Base-by-base conservation (phyloP, 306 rosid genomes). In the Heteromeles arbutifolia region DNA sequence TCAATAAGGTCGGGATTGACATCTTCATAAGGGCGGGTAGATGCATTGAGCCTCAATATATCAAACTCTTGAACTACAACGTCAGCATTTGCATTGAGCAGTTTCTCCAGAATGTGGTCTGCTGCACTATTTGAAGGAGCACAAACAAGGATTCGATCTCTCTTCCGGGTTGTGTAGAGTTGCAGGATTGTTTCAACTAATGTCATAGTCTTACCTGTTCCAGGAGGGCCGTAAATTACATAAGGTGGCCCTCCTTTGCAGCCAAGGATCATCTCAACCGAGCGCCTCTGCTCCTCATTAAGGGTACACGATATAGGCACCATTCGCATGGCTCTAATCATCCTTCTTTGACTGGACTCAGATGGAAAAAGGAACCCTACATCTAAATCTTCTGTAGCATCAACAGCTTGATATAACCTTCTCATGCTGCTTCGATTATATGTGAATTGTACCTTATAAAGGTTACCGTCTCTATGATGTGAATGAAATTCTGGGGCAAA, bases 111-210 rank as follows among this genome's bases (percentile, higher is more conserved):
- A 64, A 89, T 58, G 83, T 90, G 79, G 79, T 93, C 98, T 70
- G 98, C 97, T 74, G 97, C 97, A 80, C 89, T 87, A 82, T 93
- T 93, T 75, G 98, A 90, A 82, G 98, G 91, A 5, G 98, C 97
- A 62, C 97, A 93, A 19, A 90, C 86, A 82, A 93, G 97, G 69
- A 93, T 80, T 56, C 97, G 87, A 72, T 86, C 66, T 74, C 80
- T 69, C 73, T 80, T 75, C 26, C 73, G 75, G 32, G 80, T 79
- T 54, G 67, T 84, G 77, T 91, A 87, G 75, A 89, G 87, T 88
- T 89, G 98, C 72, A 90, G 91, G 82, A 93, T 72, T 69, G 97
- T 90, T 86, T 90, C 95, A 63, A 89, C 95, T 67, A 90, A 31
- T 61, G 97, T 90, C 81, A 78, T 81, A 21, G 98, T 87, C 89